Evolutionary conservation across 441 rosid genomes (phyloP).

Genomic region (Populus hybrid): DNA sequence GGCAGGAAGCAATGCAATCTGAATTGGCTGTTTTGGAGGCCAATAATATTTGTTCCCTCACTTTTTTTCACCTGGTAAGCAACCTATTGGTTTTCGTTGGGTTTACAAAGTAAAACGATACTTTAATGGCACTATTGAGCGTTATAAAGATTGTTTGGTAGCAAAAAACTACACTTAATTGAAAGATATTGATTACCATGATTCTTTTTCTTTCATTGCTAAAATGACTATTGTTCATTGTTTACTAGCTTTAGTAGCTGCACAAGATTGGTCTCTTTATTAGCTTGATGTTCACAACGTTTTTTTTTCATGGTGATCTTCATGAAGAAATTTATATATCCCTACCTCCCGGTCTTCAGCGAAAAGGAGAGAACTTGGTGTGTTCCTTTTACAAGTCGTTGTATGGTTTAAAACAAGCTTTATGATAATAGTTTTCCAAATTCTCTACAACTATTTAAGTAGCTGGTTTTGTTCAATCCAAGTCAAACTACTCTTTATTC

Average conservation of each 20-base stretch:
- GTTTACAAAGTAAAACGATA: conserved; percentile 2
- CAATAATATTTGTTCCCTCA: background rate
- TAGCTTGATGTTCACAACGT: too few species aligned
- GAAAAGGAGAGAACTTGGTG: too few species aligned
- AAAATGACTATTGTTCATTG: background rate
- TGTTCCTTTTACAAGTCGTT: background rate
- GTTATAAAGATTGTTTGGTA: background rate
- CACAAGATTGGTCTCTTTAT: too few species aligned
- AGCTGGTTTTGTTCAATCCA: too few species aligned
- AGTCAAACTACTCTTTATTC: too few species aligned
- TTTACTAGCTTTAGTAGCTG: background rate
- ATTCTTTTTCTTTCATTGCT: background rate
- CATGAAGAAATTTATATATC: too few species aligned
- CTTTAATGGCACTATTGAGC: background rate
- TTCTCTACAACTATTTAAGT: too few species aligned
- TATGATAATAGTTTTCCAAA: too few species aligned
- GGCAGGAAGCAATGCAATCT: conserved; percentile 3
- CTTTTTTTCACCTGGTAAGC: background rate
- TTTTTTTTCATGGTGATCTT: too few species aligned
- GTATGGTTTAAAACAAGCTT: too few species aligned
- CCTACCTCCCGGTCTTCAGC: background rate
- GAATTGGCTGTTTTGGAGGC: background rate
- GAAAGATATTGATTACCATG: background rate
- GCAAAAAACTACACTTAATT: background rate
- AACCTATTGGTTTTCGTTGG: conserved; percentile 5